phyloP scores from a whole-genome alignment of 2,329 filamentous ascomycete genomes.

The Aspergillus ochraceus region DNA sequence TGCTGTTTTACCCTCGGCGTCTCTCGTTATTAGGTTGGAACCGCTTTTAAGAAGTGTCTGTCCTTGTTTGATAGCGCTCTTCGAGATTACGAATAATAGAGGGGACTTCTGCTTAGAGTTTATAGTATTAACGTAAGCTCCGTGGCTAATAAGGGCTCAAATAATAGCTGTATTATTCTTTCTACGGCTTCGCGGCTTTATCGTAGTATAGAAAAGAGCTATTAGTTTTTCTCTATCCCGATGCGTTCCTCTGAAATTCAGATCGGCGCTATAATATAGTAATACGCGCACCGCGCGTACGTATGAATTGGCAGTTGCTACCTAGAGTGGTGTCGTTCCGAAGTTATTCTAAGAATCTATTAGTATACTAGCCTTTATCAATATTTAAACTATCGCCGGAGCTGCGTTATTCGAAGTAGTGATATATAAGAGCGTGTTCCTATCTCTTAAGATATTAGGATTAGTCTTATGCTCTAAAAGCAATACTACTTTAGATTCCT shows the following conservation, averaged over 20 bases:
- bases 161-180: not conserved
- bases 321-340: not conserved
- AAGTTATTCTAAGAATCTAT: not conserved
- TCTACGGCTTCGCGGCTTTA: not conserved
- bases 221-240: not conserved
- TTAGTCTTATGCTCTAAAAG: not conserved
- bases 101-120: not conserved
- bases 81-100: not conserved
- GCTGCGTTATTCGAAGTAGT: not conserved
- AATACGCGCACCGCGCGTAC: not conserved
- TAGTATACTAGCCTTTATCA: not conserved
- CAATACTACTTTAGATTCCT: not conserved
- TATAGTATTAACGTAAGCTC: not conserved
- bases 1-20: not conserved
- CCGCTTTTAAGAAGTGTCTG: not conserved
- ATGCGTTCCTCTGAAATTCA: not conserved
- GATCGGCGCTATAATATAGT: not conserved
- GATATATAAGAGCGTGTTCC: not conserved
- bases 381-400: not conserved
- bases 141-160: not conserved
- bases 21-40: not conserved
- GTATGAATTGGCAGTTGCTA: not conserved
- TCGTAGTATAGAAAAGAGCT: not conserved
- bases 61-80: not conserved
- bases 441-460: not conserved